Conservation (phyloP, 163 green algal genomes). For the Scenedesmus sp. region DNA sequence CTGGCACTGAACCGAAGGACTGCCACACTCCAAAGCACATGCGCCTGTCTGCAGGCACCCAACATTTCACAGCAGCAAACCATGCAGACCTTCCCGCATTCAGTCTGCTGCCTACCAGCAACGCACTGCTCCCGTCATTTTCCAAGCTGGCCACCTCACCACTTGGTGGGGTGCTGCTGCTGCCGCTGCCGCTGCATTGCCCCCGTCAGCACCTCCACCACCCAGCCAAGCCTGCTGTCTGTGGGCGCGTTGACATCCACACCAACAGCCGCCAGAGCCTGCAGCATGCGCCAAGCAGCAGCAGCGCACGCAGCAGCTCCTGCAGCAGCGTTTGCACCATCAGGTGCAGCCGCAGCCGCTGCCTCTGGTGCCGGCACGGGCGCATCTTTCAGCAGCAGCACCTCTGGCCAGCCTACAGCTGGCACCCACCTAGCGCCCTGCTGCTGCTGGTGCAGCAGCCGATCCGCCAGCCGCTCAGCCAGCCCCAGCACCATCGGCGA, state of each 20-base stretch:
- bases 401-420: not conserved
- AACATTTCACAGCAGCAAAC: not conserved
- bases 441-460: not conserved
- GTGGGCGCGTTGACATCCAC: constrained; percentile 21
- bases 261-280: constrained; percentile 34
- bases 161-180: not conserved
- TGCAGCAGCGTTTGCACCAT: not conserved
- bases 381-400: not conserved
- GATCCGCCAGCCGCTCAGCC: not conserved
- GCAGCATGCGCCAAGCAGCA: constrained; percentile 37
- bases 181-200: not conserved
- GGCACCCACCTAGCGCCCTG: not conserved
- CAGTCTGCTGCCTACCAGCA: not conserved
- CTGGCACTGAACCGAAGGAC: not conserved
- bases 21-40: too few species aligned
- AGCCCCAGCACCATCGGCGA: not conserved
- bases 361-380: not conserved
- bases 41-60: too few species aligned
- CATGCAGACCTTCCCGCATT: constrained; percentile 7
- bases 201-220: not conserved
- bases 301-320: not conserved
- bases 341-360: constrained; percentile 21
- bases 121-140: not conserved
- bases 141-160: not conserved
- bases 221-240: not conserved